Percentiles rank a stretch among this genome's conserved stretches.
phyloP scores from a whole-genome alignment of 2,329 filamentous ascomycete genomes.

The Aspergillus novofumigatus region DNA sequence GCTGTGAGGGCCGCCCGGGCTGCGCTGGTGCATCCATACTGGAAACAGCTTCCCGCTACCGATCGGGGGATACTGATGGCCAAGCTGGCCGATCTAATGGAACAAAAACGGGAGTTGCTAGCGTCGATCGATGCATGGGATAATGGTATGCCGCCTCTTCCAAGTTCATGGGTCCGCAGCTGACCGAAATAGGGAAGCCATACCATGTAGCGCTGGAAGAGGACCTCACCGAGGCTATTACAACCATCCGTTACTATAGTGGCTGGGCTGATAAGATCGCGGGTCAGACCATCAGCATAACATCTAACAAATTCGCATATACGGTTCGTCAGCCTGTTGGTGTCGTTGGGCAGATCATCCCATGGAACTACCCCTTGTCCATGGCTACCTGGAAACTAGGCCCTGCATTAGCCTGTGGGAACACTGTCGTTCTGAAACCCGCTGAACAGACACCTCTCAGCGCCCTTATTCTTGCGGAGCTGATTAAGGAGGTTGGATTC shows the following conservation, averaged over 20 bases:
- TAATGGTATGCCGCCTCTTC: constrained; percentile 52
- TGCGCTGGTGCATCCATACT: constrained; percentile 32
- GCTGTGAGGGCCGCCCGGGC: constrained; percentile 32
- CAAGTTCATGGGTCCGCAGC: neutral
- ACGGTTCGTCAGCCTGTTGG: constrained; percentile 73
- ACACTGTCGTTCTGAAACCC: constrained; percentile 31
- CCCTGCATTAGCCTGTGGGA: constrained; percentile 32
- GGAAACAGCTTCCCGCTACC: constrained; percentile 40
- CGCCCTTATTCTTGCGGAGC: constrained; percentile 29
- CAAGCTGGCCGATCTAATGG: constrained; percentile 66
- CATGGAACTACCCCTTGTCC: constrained; percentile 81
- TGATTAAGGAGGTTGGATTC: constrained; percentile 32
- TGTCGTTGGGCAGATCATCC: constrained; percentile 83
- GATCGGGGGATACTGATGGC: constrained; percentile 64
- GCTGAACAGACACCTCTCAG: constrained; percentile 34
- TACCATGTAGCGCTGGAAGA: constrained; percentile 51
- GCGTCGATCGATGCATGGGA: constrained; percentile 73
- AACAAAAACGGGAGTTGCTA: constrained; percentile 58
- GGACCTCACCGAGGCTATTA: constrained; percentile 65
- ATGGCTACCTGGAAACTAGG: constrained; percentile 56
- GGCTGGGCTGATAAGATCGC: constrained; percentile 90
- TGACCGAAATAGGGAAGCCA: constrained; percentile 34
- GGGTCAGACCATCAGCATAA: constrained; percentile 67
- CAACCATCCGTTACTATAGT: constrained; percentile 77
- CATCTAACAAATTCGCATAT: constrained; percentile 72